Base-by-base conservation (phyloP, 1,284 basidiomycete species). In the Ustilago tritici region DNA sequence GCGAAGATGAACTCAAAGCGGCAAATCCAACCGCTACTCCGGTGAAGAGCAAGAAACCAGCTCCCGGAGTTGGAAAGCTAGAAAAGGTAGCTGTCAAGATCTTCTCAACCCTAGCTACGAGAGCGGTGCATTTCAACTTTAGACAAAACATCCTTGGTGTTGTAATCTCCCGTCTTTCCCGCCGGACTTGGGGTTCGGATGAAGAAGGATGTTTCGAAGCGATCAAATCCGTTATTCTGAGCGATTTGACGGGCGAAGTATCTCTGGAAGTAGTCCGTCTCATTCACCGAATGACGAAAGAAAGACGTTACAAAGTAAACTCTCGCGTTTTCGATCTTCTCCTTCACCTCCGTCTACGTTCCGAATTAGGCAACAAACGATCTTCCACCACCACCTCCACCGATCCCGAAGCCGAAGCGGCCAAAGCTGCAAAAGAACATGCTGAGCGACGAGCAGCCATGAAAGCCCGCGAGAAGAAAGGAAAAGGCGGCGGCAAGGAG, bases 91-190 rank as follows among this genome's bases (percentile, higher is more conserved):
- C 92, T 40, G 88, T 99, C 56, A 92, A 91, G 83, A 94, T 92
- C 85, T 92, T 99, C 89, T 95, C 94, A 86, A 92, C 92, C 4
- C 89, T 99, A 52, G 88, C 95, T 12, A 89, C 89, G 23, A 91
- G 93, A 77, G 91, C 92, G 71, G 93, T 94, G 11, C 95, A 99
- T 87, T 99, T 99, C 90, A 99, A 99, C 88, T 99, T 97, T 87
- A 91, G 93, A 57, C 89, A 91, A 78, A 98, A 99, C 87, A 90
- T 99, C 78, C 93, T 98, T 90, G 92, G 91, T 67, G 92, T 92
- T 58, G 89, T 99, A 56, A 91, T 99, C 19, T 91, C 92, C 58
- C 90, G 91, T 17, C 87, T 99, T 62, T 96, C 95, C 80, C 91
- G 91, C 79, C 49, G 70, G 3, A 56, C 15, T 11, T 85, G 82